A percentile compares a stretch with the other conserved stretches of the same genome.
Conservation (phyloP, 2,329 filamentous ascomycete genomes). For the Venturia effusa region DNA sequence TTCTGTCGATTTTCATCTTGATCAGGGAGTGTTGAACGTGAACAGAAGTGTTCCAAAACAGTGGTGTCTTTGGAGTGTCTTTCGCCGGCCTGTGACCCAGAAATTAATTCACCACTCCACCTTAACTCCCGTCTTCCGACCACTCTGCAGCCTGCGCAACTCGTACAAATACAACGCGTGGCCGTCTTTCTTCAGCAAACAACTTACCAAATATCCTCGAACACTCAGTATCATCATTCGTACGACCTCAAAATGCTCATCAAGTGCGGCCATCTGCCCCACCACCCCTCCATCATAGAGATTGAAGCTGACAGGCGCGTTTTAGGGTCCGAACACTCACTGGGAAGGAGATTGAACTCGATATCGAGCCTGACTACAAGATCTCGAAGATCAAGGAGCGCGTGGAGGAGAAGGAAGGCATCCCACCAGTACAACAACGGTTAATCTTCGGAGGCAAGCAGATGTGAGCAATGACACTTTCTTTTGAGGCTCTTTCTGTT, state of each 20-base stretch:
- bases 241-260: constrained; percentile 32
- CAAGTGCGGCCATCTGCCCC: constrained; percentile 34
- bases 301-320: constrained; percentile 6
- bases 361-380: constrained; percentile 91
- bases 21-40: background rate
- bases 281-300: constrained; percentile 4
- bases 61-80: background rate
- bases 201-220: background rate
- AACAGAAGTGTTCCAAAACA: background rate
- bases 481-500: background rate
- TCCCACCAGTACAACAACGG: constrained; percentile 91
- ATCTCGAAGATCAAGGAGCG: constrained; percentile 97
- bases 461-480: constrained; percentile 49
- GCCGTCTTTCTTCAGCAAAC: background rate
- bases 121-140: background rate
- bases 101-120: background rate
- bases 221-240: background rate
- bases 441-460: constrained; percentile 97
- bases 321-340: constrained; percentile 89
- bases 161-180: background rate
- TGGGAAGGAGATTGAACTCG: constrained; percentile 97
- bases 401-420: constrained; percentile 98
- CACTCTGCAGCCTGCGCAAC: background rate
- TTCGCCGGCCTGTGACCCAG: background rate
- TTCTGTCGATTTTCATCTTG: background rate